Base-by-base conservation (phyloP, 176 grass and related monocot genomes). In the Elaeis guineensis region DNA sequence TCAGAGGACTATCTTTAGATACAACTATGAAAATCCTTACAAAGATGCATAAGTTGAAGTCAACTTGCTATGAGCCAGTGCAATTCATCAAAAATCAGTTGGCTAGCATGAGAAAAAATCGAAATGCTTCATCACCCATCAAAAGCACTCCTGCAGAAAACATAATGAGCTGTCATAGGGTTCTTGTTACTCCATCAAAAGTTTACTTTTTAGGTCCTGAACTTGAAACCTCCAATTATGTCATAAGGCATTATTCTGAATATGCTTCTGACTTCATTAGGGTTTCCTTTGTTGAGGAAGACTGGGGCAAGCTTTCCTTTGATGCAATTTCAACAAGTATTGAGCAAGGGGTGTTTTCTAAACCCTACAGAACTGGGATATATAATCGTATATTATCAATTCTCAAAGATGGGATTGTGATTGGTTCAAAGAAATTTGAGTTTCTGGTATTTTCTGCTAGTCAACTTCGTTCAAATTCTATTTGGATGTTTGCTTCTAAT, bases 401-500 rank as follows among this genome's bases (percentile, higher is more conserved):
- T 73, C 69, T 97, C 55, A 88, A 77, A 74, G 76, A 91, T 64
- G 93, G 87, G 26, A 73, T 97, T 82, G 64, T 25, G 57, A 85
- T 91, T 54, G 81, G 93, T 29, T 72, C 56, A 30, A 91, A 97
- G 79, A 97, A 89, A 15, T 97, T 83, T 19, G 87, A 97, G 61
- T 97, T 97, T 75, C 78, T 97, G 87, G 81, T 84, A 57, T 97
- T 97, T 79, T 97, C 93, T 63, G 93, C 93, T 57, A 97, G 93
- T 75, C 93, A 97, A 52, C 89, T 97, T 80, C 73, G 93, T 52
- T 67, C 77, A 11, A 91, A 75, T 89, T 97, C 93, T 67, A 76
- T 89, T 81, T 97, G 93, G 93, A 97, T 97, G 93, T 92, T 97
- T 91, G 84, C 87, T 63, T 89, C 93, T 26, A 97, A 89, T 75